Percentiles rank a stretch among this genome's conserved stretches.
Evolutionary conservation across 129 eudicot genomes (phyloP).

Genomic region (Scalesia atractyloides): DNA sequence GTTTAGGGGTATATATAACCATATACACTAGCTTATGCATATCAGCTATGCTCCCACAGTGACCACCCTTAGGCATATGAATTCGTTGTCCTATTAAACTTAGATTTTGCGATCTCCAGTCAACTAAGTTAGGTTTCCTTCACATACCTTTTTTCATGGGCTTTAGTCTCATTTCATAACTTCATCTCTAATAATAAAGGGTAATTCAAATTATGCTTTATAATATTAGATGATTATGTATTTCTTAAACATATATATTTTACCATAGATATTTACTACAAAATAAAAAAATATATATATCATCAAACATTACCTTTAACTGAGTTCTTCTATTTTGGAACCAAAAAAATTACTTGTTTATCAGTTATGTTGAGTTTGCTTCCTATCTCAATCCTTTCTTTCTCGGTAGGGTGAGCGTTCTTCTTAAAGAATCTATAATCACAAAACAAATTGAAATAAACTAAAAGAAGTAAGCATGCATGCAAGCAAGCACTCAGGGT

Average conservation of each 20-base stretch:
- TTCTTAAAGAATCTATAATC: slow-evolving; percentile 51
- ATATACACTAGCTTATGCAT: no score
- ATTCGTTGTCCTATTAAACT: no score
- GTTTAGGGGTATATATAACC: no score
- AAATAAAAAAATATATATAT: background rate
- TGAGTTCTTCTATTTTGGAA: slow-evolving; percentile 81
- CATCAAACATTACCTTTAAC: slow-evolving; percentile 49
- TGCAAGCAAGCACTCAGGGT: background rate
- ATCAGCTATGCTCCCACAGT: no score
- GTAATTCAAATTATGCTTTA: no score
- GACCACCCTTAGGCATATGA: no score
- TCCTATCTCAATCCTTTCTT: slow-evolving; percentile 55
- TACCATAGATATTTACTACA: background rate
- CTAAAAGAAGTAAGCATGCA: background rate
- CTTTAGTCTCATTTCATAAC: no score
- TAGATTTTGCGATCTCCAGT: no score
- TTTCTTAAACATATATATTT: no score
- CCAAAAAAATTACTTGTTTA: slow-evolving; percentile 71
- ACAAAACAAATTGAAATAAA: background rate
- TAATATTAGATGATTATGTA: no score
- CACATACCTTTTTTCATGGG: no score
- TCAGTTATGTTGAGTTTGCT: slow-evolving; percentile 48
- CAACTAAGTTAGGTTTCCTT: no score
- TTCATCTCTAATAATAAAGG: background rate
- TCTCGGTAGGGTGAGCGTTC: slow-evolving; percentile 66